These are phyloP conservation scores for Colletotrichum filicis DNA, from an alignment of 2,329 filamentous ascomycete genomes.

Conservation along the genomic window DNA sequence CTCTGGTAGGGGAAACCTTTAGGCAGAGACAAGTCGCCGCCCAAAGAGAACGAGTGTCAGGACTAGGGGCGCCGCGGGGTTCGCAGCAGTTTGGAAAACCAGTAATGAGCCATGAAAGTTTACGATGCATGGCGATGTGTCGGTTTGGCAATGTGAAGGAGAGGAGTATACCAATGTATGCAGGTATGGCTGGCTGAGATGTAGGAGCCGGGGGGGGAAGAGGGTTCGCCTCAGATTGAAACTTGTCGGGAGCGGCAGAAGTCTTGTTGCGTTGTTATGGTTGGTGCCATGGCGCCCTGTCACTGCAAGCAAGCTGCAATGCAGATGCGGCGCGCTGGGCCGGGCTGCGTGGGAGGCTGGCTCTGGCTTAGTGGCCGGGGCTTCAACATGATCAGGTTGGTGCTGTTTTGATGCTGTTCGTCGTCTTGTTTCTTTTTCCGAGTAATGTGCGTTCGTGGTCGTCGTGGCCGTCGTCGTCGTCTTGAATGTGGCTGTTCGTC, in stretches of 20 bases:
- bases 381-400: not conserved
- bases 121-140: constrained; percentile 19
- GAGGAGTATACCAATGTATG: too few species aligned
- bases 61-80: constrained; percentile 1
- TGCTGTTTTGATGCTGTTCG: not conserved
- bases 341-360: constrained; percentile 2
- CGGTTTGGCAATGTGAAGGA: constrained; percentile 6
- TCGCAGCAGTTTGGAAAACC: not conserved
- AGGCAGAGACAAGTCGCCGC: constrained; percentile 31
- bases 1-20: not conserved
- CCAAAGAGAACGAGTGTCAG: not conserved
- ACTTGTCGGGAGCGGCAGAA: constrained; percentile 1
- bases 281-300: constrained; percentile 14
- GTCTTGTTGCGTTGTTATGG: constrained; percentile 1
- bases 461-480: not conserved
- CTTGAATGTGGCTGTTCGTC: not conserved
- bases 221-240: constrained; percentile 17
- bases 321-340: constrained; percentile 16
- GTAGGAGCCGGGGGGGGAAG: not conserved
- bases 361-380: not conserved
- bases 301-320: constrained; percentile 7
- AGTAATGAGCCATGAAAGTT: not conserved
- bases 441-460: not conserved
- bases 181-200: constrained; percentile 1
- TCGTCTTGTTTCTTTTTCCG: not conserved